Evolutionary conservation across 371 early-diverging fungal species (phyloP).

Genomic region (Saksenaea oblongispora): DNA sequence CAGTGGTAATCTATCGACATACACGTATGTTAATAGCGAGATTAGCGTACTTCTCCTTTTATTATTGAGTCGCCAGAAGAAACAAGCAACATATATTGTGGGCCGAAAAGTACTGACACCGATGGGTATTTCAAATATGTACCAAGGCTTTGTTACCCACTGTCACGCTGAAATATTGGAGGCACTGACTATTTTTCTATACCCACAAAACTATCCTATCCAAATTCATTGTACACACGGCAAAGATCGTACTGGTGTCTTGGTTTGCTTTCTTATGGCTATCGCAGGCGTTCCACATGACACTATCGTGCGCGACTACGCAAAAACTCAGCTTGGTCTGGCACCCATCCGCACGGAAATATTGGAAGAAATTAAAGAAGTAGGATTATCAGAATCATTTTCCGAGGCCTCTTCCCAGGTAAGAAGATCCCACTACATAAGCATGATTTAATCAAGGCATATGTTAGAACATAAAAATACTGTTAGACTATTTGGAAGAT

Average conservation of each 20-base stretch:
- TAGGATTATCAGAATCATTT: conserved; percentile 58
- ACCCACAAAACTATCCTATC: conserved; percentile 65
- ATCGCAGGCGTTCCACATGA: conserved; percentile 64
- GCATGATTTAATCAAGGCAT: neutral
- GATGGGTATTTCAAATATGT: conserved; percentile 62
- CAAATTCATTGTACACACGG: conserved; percentile 81
- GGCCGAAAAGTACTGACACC: conserved; percentile 51
- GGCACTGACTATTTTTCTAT: conserved; percentile 54
- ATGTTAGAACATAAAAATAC: conserved; percentile 35
- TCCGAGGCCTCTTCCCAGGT: conserved; percentile 59
- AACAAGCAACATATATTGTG: conserved; percentile 48
- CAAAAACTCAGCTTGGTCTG: conserved; percentile 53
- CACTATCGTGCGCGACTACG: conserved; percentile 67
- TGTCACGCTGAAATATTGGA: conserved; percentile 55
- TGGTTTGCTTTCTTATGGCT: conserved; percentile 56
- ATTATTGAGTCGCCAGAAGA: conserved; percentile 27
- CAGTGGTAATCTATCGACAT: too few relatives aligned
- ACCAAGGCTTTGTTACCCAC: conserved; percentile 56
- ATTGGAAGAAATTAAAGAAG: conserved; percentile 48
- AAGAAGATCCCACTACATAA: neutral
- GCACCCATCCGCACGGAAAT: conserved; percentile 47
- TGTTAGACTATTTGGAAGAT: conserved; percentile 25
- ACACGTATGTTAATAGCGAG: neutral
- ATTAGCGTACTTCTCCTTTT: neutral
- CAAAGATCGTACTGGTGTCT: conserved; percentile 78